Percentiles rank a stretch among this genome's conserved stretches.
Conservation (phyloP, 768 basidiomycete species). For the Boletellus sp. region DNA sequence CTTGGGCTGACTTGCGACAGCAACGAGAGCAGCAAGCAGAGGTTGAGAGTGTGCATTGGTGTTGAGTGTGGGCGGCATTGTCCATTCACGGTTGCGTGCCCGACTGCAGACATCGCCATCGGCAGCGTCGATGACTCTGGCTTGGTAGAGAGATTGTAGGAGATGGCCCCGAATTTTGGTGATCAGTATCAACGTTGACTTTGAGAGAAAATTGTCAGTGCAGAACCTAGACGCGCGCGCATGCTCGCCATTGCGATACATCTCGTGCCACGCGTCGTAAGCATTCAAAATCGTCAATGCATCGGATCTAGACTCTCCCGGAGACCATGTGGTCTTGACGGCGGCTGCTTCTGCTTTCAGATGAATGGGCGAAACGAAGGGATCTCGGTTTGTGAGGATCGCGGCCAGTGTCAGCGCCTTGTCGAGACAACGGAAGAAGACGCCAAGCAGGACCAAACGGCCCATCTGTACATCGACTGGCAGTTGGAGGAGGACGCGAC, state of each 20-base stretch:
- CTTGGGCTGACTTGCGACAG: slow-evolving; percentile 85
- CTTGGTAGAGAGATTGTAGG: slow-evolving; percentile 68
- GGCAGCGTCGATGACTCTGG: slow-evolving; percentile 79
- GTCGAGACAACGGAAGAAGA: slow-evolving; percentile 91
- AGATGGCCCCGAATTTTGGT: slow-evolving; percentile 78
- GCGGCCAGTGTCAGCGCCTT: slow-evolving; percentile 88
- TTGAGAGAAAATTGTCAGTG: slow-evolving; percentile 81
- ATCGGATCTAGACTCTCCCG: slow-evolving; percentile 80
- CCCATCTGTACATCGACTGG: slow-evolving; percentile 91
- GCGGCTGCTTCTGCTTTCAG: slow-evolving; percentile 66
- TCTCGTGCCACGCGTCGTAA: slow-evolving; percentile 75
- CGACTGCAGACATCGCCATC: slow-evolving; percentile 50
- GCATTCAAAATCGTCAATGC: slow-evolving; percentile 74
- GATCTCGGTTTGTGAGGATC: slow-evolving; percentile 84
- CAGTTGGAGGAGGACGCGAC: slow-evolving; percentile 81
- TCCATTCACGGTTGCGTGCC: slow-evolving; percentile 33
- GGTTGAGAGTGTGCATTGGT: slow-evolving; percentile 70
- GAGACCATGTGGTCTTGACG: slow-evolving; percentile 76
- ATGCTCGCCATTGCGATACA: slow-evolving; percentile 67
- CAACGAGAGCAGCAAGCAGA: slow-evolving; percentile 77
- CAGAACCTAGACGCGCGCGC: slow-evolving; percentile 70
- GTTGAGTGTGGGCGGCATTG: slow-evolving; percentile 67
- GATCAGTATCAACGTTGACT: slow-evolving; percentile 78
- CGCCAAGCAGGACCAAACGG: slow-evolving; percentile 82
- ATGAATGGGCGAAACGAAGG: slow-evolving; percentile 81